Conservation (phyloP, 202 grass and related monocot genomes). For the Schoenoplectus tabernaemontani region DNA sequence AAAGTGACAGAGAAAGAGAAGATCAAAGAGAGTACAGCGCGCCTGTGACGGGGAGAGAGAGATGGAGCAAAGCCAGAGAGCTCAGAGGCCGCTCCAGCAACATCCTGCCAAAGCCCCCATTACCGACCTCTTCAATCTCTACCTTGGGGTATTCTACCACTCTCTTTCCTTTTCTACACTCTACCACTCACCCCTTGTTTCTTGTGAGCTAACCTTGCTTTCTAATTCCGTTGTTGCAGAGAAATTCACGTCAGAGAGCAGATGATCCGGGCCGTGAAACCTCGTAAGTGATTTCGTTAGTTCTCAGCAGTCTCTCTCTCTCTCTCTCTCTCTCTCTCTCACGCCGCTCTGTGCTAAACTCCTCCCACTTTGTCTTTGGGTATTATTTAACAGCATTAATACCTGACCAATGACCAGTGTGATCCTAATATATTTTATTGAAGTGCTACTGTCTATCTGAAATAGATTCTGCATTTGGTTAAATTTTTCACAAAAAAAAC, state of each 20-base stretch:
- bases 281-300: conserved; percentile 38
- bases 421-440: too few species aligned
- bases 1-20: too few species aligned
- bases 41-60: too few species aligned
- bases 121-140: conserved; percentile 83
- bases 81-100: conserved; percentile 35
- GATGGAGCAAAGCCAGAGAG: conserved; percentile 33
- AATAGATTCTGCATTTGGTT: too few species aligned
- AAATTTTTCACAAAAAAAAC: too few species aligned
- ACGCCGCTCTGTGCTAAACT: too few species aligned
- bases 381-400: too few species aligned
- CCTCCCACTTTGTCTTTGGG: too few species aligned
- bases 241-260: conserved; percentile 45
- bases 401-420: too few species aligned
- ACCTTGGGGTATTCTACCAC: conserved; percentile 54
- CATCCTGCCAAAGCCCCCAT: conserved; percentile 59
- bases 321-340: too few species aligned
- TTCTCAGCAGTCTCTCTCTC: not conserved
- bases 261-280: conserved; percentile 51
- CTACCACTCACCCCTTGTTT: not conserved
- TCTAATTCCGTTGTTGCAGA: conserved; percentile 37
- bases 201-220: conserved; percentile 1
- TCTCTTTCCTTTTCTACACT: not conserved
- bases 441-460: too few species aligned
- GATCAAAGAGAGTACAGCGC: too few species aligned